Evolutionary conservation across 1,284 basidiomycete genomes (phyloP), one percentile per base, ranked within the genome.

Genomic region (Microbotryum silenes-acaulis): DNA sequence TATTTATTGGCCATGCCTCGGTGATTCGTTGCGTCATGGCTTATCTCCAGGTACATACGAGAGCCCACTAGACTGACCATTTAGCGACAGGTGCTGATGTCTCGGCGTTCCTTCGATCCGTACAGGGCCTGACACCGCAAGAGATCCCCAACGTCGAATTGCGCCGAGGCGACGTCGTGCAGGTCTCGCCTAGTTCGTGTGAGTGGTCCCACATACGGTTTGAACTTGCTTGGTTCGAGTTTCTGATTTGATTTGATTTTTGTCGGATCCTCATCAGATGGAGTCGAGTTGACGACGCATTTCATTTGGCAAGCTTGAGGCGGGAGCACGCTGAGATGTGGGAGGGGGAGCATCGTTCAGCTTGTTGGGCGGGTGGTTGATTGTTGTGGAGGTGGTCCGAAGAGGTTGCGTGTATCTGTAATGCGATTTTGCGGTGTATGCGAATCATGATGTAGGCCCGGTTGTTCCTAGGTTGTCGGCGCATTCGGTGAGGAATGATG

Each of bases 101-200:
- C 27, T 27, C 27, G 27, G 27, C 27, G 27, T 27, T 27, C 27
- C 27, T 4, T 27, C 27, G 27, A 6, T 27, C 4, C 27, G 27
- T 92, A 64, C 91, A 96, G 69, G 94, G 96, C 4, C 80, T 97
- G 4, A 91, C 91, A n/a, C 91, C 94, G 0, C 87, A 86, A 44
- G 93, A 98, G 75, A 96, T 98, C 48, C 96, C 94, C 0, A 90
- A 89, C 2, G 93, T 98, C 60, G 92, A 97, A 75, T 87, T 98
- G 14, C 56, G 71, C 23, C 56, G 72, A 33, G 72, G 72, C 8
- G 72, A 73, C 51, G 59, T 70, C 33, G 65, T 73, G 6, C 71
- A 72, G 55, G 70, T 71, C 7, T 66, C 65, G 20, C 69, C 70
- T 31, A 67, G 65, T 48, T 65, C 68, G 25, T 69, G 66, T 67